Base-by-base conservation (phyloP, 306 rosid genomes). In the Abrus precatorius region DNA sequence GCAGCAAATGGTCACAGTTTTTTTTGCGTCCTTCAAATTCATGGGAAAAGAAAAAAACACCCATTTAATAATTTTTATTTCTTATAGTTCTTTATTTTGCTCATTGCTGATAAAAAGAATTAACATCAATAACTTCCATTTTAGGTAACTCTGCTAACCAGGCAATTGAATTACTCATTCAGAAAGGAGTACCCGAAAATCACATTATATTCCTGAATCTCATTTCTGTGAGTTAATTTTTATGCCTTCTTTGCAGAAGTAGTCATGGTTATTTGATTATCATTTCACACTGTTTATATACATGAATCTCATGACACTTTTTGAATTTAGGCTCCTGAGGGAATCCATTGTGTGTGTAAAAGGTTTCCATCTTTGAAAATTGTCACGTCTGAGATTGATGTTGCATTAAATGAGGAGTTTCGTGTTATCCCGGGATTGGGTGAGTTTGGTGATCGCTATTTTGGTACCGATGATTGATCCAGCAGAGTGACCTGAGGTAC, bases 301-400 rank as follows among this genome's bases (percentile, higher is more conserved):
- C 52, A 69, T 32, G 64, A 44, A 76, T 80, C 61, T 79, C 30
- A 61, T 33, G 74, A 10, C 3, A 14, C 5, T 67, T 56, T 74
- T 45, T 62, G 54, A 60, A 72, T 41, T 76, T 83, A 95, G 98
- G 99, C 99, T 59, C 99, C 99, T 1, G 99, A 95, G 85, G 99
- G 99, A 71, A 95, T 95, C 77, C 97, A 95, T 44, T 95, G 99
- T 57, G 98, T 93, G 49, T 80, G 84, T 85, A 89, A 90, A 76
- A 90, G 94, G 85, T 93, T 91, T 71, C 99, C 98, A 40, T 78
- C 93, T 29, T 86, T 95, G 82, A 93, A 95, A 86, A 95, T 95
- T 27, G 99, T 95, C 44, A 93, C 99, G 64, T 95, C 99, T 14
- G 97, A 95, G 94, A 95, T 95, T 57, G 99, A 95, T 77, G 93